Percentiles rank a stretch among this genome's conserved stretches.
phyloP scores from a whole-genome alignment of 1,284 basidiomycete genomes.

The Moniliella sp. region DNA sequence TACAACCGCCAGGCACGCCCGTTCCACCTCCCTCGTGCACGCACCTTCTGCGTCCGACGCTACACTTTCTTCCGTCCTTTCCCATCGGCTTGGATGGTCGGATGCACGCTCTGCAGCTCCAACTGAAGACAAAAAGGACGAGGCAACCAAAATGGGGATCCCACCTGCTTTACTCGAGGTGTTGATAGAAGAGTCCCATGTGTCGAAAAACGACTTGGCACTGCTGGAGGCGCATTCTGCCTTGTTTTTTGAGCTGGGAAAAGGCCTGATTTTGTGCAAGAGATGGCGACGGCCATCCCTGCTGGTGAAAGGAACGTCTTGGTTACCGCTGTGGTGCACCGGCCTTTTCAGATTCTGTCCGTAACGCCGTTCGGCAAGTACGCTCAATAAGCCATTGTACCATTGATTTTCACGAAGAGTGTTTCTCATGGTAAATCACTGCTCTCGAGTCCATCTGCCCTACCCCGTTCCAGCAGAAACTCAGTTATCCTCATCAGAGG shows the following conservation, averaged over 20 bases:
- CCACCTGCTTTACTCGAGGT: neutral
- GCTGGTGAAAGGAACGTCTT: neutral
- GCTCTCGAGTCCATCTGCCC: too few species aligned
- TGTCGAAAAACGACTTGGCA: neutral
- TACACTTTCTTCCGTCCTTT: too few species aligned
- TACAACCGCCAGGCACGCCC: too few species aligned
- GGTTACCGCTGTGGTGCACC: neutral
- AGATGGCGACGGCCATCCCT: neutral
- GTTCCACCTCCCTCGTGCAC: too few species aligned
- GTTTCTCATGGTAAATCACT: neutral
- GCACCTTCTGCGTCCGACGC: too few species aligned
- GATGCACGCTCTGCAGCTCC: too few species aligned
- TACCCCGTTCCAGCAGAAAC: too few species aligned
- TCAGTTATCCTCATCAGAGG: too few species aligned
- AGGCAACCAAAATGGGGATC: too few species aligned
- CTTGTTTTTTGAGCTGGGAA: too few species aligned
- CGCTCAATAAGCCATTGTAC: neutral
- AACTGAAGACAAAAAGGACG: too few species aligned
- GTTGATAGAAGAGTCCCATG: neutral
- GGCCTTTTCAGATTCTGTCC: neutral
- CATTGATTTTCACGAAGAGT: neutral
- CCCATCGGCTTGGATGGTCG: too few species aligned
- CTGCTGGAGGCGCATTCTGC: neutral
- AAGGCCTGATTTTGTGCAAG: neutral
- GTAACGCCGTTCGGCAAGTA: neutral